Evolutionary conservation across 352 stramenopile species (phyloP).

Genomic region (Phytophthora colocasiae): DNA sequence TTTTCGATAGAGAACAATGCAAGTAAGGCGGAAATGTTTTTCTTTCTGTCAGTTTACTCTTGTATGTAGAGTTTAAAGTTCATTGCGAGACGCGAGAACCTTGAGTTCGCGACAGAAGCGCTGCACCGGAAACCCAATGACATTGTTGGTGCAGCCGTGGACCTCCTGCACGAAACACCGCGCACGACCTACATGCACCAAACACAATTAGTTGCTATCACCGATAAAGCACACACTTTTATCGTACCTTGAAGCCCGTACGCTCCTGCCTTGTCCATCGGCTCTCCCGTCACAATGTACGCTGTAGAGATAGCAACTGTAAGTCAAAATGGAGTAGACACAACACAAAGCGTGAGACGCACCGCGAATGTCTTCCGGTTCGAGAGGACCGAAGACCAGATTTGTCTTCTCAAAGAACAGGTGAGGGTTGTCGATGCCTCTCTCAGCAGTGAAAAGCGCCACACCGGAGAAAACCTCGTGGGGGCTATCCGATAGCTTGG

Average conservation of each 20-base stretch:
- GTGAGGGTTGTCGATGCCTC: constrained; percentile 54
- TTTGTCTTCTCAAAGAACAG: constrained; percentile 77
- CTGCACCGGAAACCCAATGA: constrained; percentile 91
- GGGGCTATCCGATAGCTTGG: constrained; percentile 63
- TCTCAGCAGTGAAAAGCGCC: constrained; percentile 65
- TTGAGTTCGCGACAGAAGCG: constrained; percentile 76
- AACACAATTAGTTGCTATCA: neutral
- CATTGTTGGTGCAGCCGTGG: constrained; percentile 92
- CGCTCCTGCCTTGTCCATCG: constrained; percentile 93
- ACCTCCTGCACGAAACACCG: constrained; percentile 85
- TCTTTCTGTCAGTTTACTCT: neutral
- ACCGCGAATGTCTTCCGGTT: constrained; percentile 69
- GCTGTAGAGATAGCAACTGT: constrained; percentile 27
- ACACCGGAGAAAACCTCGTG: constrained; percentile 92
- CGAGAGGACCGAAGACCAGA: constrained; percentile 64
- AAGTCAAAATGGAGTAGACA: too few species aligned
- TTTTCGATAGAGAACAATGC: constrained; percentile 40
- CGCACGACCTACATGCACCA: constrained; percentile 42
- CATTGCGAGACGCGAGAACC: constrained; percentile 37
- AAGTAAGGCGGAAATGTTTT: constrained; percentile 26
- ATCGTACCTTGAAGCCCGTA: constrained; percentile 89
- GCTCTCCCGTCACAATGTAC: constrained; percentile 91
- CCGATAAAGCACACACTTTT: neutral
- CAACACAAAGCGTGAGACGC: constrained; percentile 3
- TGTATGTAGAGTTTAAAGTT: constrained; percentile 42